phyloP scores from a whole-genome alignment of 2,329 filamentous ascomycete genomes.

The Biscogniauxia marginata region DNA sequence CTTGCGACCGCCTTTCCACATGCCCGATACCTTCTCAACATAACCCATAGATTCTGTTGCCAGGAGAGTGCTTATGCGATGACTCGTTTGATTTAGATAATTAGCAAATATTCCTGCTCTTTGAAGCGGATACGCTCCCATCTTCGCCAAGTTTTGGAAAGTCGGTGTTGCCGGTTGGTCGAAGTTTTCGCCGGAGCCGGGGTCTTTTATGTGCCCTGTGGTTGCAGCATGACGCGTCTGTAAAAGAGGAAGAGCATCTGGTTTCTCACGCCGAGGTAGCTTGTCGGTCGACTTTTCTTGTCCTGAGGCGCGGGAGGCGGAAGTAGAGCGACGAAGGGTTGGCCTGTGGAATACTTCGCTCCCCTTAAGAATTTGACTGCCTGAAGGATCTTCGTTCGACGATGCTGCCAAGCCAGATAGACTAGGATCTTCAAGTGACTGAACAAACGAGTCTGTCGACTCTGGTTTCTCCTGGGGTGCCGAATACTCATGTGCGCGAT shows the following conservation, averaged over 20 bases:
- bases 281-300: constrained; percentile 16
- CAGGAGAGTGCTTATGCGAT: constrained; percentile 76
- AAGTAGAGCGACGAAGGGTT: constrained; percentile 57
- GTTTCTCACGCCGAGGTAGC: constrained; percentile 12
- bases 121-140: constrained; percentile 76
- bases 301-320: constrained; percentile 32
- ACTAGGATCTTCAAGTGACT: constrained; percentile 71
- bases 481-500: constrained; percentile 44
- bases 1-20: constrained; percentile 89
- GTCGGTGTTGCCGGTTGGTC: constrained; percentile 39
- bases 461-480: constrained; percentile 54
- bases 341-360: constrained; percentile 88
- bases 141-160: constrained; percentile 53
- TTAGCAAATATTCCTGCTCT: constrained; percentile 80
- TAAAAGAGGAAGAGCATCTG: constrained; percentile 12
- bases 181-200: constrained; percentile 25
- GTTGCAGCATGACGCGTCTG: constrained; percentile 29
- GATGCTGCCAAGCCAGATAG: constrained; percentile 69
- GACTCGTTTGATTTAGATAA: constrained; percentile 76
- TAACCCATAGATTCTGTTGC: constrained; percentile 95
- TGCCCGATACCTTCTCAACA: constrained; percentile 92
- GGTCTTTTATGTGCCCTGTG: constrained; percentile 37
- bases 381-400: constrained; percentile 75
- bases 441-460: constrained; percentile 73
- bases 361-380: constrained; percentile 83